Percentiles rank a stretch among this genome's conserved stretches.
These are phyloP conservation scores for Claviceps sp. DNA, from an alignment of 2,329 filamentous ascomycete species.

Conservation along the genomic window DNA sequence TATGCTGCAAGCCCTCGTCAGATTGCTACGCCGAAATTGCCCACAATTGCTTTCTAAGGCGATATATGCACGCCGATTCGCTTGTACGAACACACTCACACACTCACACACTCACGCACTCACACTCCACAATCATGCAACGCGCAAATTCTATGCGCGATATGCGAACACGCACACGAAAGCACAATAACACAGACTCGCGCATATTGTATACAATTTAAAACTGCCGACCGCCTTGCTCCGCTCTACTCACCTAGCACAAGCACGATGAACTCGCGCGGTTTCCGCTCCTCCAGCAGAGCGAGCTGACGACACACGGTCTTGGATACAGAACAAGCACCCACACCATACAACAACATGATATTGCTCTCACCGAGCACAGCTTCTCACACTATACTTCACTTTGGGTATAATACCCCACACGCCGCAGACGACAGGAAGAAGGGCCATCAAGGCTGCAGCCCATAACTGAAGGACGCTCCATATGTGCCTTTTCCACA, in stretches of 20 bases:
- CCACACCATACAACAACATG: background rate
- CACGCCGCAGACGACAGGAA: background rate
- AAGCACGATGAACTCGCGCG: background rate
- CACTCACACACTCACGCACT: too few relatives aligned
- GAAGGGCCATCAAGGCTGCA: too few relatives aligned
- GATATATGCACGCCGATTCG: background rate
- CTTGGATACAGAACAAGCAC: slow-evolving; percentile 5
- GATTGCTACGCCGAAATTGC: background rate
- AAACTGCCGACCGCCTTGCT: background rate
- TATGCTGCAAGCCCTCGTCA: too few relatives aligned
- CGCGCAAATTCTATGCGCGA: too few relatives aligned
- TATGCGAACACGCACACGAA: background rate
- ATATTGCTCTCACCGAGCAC: too few relatives aligned
- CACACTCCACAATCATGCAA: too few relatives aligned
- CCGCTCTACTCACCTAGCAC: background rate
- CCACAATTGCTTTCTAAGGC: background rate
- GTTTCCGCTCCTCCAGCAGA: background rate
- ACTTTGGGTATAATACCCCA: background rate
- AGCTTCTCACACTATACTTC: too few relatives aligned
- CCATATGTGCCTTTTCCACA: too few relatives aligned
- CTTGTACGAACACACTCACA: too few relatives aligned
- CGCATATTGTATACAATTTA: background rate
- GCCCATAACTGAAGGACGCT: too few relatives aligned
- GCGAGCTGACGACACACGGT: background rate
- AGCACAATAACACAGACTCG: background rate